Conservation (phyloP, 2,329 filamentous ascomycete genomes). For the Trichoderma brevicompactum region DNA sequence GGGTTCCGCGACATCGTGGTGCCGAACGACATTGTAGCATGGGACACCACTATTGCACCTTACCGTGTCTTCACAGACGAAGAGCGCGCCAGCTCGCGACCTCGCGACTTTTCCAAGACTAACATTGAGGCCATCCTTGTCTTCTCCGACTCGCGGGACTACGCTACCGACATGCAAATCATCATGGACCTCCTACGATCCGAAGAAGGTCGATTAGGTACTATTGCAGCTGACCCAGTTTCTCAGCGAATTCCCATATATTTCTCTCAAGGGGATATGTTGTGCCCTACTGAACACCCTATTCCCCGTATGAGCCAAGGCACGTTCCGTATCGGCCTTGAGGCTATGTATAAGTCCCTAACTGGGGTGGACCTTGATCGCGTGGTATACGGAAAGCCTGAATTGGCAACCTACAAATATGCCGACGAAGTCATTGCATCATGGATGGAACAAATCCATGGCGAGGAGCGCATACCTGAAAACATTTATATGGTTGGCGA, state of each 20-base stretch:
- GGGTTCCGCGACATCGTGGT: slow-evolving; percentile 19
- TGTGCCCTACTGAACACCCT: slow-evolving; percentile 13
- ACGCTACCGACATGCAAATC: slow-evolving; percentile 26
- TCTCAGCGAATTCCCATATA: slow-evolving; percentile 23
- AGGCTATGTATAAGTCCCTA: slow-evolving; percentile 23
- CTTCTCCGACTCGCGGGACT: slow-evolving; percentile 19
- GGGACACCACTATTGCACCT: slow-evolving; percentile 16
- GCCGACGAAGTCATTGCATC: slow-evolving; percentile 20
- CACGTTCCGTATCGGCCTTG: slow-evolving; percentile 16
- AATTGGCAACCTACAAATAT: slow-evolving; percentile 22
- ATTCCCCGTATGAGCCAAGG: slow-evolving; percentile 24
- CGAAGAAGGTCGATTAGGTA: slow-evolving; percentile 12
- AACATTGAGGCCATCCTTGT: slow-evolving; percentile 22
- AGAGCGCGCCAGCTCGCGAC: slow-evolving; percentile 19
- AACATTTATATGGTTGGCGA: slow-evolving; percentile 24
- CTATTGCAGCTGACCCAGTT: slow-evolving; percentile 8
- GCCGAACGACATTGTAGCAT: slow-evolving; percentile 22
- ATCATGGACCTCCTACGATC: slow-evolving; percentile 18
- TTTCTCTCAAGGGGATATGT: slow-evolving; percentile 19
- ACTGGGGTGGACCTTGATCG: slow-evolving; percentile 19
- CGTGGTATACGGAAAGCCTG: slow-evolving; percentile 23
- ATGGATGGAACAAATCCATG: slow-evolving; percentile 22
- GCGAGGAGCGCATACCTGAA: slow-evolving; percentile 22
- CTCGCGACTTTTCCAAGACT: slow-evolving; percentile 12
- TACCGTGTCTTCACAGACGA: slow-evolving; percentile 17